phyloP scores from a whole-genome alignment of 1,139 yeast species.

The Yamadazyma taylorii region DNA sequence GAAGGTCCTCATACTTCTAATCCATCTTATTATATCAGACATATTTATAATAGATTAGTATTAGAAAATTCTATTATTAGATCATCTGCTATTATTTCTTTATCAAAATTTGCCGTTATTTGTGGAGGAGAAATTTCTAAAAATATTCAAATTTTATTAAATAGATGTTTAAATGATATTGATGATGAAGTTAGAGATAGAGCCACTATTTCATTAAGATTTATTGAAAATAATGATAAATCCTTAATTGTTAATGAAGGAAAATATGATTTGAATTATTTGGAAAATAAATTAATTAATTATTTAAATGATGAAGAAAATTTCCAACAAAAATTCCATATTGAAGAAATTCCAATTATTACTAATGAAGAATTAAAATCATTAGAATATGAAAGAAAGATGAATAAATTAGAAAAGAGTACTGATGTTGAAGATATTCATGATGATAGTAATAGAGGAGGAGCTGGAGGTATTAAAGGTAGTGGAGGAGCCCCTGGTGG shows the following conservation, averaged over 20 bases:
- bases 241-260: constrained; percentile 66
- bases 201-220: constrained; percentile 80
- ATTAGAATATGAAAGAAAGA: constrained; percentile 57
- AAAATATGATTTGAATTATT: constrained; percentile 68
- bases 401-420: constrained; percentile 46
- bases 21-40: constrained; percentile 92
- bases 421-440: constrained; percentile 16
- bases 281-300: constrained; percentile 73
- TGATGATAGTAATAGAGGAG: constrained; percentile 13
- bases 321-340: constrained; percentile 69
- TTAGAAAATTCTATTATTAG: constrained; percentile 93
- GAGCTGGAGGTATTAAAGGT: constrained; percentile 4
- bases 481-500: constrained; percentile 14
- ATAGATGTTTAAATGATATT: constrained; percentile 81
- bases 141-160: constrained; percentile 72
- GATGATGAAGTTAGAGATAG: constrained; percentile 99
- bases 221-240: constrained; percentile 54
- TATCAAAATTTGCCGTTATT: constrained; percentile 85
- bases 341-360: constrained; percentile 60
- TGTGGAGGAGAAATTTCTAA: constrained; percentile 67
- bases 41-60: constrained; percentile 94
- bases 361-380: constrained; percentile 66
- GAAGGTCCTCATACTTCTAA: constrained; percentile 89
- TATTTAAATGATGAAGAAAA: constrained; percentile 65
- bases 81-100: constrained; percentile 91